Base-by-base conservation (phyloP, 139 green algal genomes). In the Picochlorum costavermella region DNA sequence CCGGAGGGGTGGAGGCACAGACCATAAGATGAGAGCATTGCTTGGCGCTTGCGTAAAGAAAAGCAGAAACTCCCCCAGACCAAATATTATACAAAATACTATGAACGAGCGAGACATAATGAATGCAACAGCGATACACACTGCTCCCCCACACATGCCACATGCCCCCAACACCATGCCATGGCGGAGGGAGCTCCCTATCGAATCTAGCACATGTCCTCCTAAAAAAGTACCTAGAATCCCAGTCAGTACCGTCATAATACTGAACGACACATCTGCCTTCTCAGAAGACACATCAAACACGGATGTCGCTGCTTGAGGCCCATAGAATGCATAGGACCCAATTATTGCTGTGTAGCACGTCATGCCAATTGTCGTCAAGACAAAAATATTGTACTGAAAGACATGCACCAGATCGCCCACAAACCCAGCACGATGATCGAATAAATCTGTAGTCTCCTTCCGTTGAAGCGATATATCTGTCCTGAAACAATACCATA, bases 181-280 rank as follows among this genome's bases (percentile, higher is more conserved):
- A 26, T 84, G 85, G 5, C 59, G 65, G 48, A 95, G 60, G 14
- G 73, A 85, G 30, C 75, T 72, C 20, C 88, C 90, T 6, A 91
- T 44, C 2, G 16, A 9, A 75, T 98, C 92, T 50, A 98, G 73
- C 40, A 81, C 14, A 13, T 85, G 6, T 28, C 92, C 92, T 10
- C 92, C 92, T 9, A 65, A 63, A 40, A 95, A 45, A 9, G 78
- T 88, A 25, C 90, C 90, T 23, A 87, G 10, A n/a, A 87, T 76
- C 31, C 85, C 85, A 29, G 90, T 91, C 6, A 90, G 2, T 8
- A 96, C 87, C 1, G 91, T 97, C 17, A 97, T 76, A 11, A 62
- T 83, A 3, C 91, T 91, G 76, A 97, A 96, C 1, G 81, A 73
- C 36, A 90, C 50, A 65, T 97, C 91, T 13, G 89, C 88, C 0